Evolutionary conservation across 129 eudicot species (phyloP).

Genomic region (Arctium lappa): DNA sequence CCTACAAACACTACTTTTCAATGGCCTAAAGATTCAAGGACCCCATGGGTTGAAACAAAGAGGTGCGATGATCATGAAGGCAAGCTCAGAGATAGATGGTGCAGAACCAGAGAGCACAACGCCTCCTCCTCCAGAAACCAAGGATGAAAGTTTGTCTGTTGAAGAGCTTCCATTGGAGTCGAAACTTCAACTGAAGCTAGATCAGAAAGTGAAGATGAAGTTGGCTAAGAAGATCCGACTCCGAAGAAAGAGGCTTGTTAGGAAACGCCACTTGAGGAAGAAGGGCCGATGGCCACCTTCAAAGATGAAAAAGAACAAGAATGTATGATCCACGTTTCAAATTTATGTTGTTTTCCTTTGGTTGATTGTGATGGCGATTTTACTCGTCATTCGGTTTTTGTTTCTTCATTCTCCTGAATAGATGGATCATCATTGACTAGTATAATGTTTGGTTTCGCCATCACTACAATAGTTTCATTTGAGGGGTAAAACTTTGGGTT

Average conservation of each 20-base stretch:
- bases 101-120: conserved; percentile 38
- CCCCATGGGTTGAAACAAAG: conserved; percentile 31
- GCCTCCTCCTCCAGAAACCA: conserved; percentile 41
- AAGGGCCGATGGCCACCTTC: conserved; percentile 99
- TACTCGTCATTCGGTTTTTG: conserved; percentile 6
- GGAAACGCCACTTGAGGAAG: conserved; percentile 91
- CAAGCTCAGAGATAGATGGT: conserved; percentile 47
- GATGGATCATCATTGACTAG: conserved; percentile 10
- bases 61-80: conserved; percentile 45
- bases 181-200: conserved; percentile 57
- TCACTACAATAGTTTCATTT: background rate
- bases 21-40: conserved; percentile 25
- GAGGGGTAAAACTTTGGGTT: background rate
- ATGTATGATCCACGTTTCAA: conserved; percentile 38
- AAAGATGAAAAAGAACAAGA: conserved; percentile 94
- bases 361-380: background rate
- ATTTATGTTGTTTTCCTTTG: conserved; percentile 16
- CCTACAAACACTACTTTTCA: conserved; percentile 22
- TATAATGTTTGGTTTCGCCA: background rate
- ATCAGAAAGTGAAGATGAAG: conserved; percentile 73
- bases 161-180: conserved; percentile 80
- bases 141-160: conserved; percentile 42
- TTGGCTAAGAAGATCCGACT: conserved; percentile 83
- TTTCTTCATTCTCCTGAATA: conserved; percentile 2
- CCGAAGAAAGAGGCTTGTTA: conserved; percentile 79